These are phyloP conservation scores for Colletotrichum lupini DNA, from an alignment of 2,329 filamentous ascomycete species.

Conservation along the genomic window DNA sequence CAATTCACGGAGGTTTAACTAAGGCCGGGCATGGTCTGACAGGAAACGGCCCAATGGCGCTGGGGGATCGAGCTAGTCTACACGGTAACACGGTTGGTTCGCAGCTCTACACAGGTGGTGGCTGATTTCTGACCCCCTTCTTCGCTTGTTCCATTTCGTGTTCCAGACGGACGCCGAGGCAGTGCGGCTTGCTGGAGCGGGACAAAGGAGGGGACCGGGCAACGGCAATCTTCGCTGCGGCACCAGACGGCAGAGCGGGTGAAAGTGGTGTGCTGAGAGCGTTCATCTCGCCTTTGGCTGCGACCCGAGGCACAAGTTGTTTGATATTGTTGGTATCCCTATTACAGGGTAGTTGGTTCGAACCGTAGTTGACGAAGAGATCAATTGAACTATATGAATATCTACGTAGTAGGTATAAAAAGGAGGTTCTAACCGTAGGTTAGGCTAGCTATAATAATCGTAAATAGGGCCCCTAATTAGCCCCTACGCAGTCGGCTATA, in stretches of 20 bases:
- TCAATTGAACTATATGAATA: too few relatives aligned
- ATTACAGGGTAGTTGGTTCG: too few relatives aligned
- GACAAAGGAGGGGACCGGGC: neutral
- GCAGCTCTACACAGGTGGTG: neutral
- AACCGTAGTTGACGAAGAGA: too few relatives aligned
- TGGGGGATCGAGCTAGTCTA: neutral
- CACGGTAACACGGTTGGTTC: neutral
- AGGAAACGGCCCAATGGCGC: conserved; percentile 10
- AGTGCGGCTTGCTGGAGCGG: neutral
- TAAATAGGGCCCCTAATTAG: too few relatives aligned
- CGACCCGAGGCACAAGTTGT: neutral
- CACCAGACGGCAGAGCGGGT: neutral
- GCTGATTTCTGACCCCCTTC: conserved; percentile 1
- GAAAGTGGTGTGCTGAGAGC: neutral
- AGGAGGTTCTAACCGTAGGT: too few relatives aligned
- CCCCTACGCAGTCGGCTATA: too few relatives aligned
- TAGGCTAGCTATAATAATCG: too few relatives aligned
- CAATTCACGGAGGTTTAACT: conserved; percentile 11
- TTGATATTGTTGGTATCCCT: too few relatives aligned
- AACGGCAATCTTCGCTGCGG: neutral
- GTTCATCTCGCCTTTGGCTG: conserved; percentile 16
- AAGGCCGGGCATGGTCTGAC: conserved; percentile 24
- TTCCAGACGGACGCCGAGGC: conserved; percentile 5
- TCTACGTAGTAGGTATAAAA: too few relatives aligned
- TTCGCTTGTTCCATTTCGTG: conserved; percentile 18